Evolutionary conservation across 1,284 basidiomycete genomes (phyloP), one percentile per base, ranked within the genome.

Genomic region (Cyathus olla): DNA sequence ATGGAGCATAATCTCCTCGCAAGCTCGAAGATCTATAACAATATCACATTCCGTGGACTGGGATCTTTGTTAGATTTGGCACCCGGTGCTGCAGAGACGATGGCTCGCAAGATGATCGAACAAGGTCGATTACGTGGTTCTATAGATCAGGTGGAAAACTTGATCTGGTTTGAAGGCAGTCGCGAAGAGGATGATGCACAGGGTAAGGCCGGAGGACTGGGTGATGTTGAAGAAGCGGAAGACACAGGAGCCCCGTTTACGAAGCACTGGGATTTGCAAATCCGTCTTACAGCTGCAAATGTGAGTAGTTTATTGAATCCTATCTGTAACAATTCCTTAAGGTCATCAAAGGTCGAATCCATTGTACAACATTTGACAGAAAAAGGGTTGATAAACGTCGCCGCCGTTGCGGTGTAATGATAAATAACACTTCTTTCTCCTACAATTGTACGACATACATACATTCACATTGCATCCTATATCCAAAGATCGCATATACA

Each of bases 1-100:
- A 95, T 99, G 89, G 97, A 99, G 75, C 98, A 99, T 80, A 99
- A 99, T 75, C 84, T 99, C 19, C 88, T 98, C 61, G 95, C 97
- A 11, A 96, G 95, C 71, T 97, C 95, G 2, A 95, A 96, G 73
- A 94, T 97, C 53, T 97, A 97, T 75, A 95, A 95, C 74, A 98
- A 98, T 70, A 97, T 98, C 79, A 93, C 94, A 8, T 98, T 98
- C 77, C 84, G 87, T 35, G 96, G 95, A 11, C 80, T 98, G 6
- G 96, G 95, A 26, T 89, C 92, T 2, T 81, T 98, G 21, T 84
- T 98, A 47, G 94, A 95, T 70, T 79, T 98, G 60, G 92, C 94
- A 6, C 91, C 96, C 3, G 90, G 90, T 39, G 95, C 93, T 4
- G 96, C 96, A 22, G 97, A 98, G 80, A 94, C 90, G 3, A 97